Evolutionary conservation across 495 filamentous ascomycete species (phyloP), one percentile per base, ranked within the genome.

Genomic region (Pyrenula aspistea): DNA sequence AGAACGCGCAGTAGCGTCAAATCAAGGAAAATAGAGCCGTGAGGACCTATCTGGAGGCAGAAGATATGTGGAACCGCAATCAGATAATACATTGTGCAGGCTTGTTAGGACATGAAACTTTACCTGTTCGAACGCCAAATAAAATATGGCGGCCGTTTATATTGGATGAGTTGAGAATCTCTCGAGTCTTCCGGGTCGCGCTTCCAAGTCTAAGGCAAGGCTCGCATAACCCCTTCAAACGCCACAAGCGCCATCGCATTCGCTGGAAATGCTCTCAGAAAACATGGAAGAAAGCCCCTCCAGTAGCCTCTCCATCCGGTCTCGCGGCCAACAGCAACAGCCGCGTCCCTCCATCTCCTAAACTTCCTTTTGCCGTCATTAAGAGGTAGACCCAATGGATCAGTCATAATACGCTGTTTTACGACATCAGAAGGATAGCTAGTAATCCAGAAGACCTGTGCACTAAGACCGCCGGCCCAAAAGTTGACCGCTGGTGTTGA

Each of bases 391-490:
- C 85, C 92, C 59, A 98, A 71, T 1, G 84, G 81, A 67, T 96
- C 93, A 20, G 91, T 95, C 93, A 98, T 96, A 54, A 98, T 83
- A n/a, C 90, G 82, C 70, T 96, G 92, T 75, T 98, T 98, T 22
- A 98, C 87, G 12, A 96, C 92, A 65, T 98, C 93, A 25, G 83
- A 86, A 12, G 93, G 93, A 65, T 98, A 98, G 49, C 84, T 85
- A 22, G 85, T 87, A 1, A 95, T 63, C 93, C 93, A 98, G 72
- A 95, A 98, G 42, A 94, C 70, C 73, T 96, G 92, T 0, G 93
- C 92, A 25, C 83, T 87, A 53, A 96, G 73, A 1, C 93, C 93
- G 12, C 93, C 93, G 0, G 93, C 93, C 93, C 91, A 96, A 76
- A 98, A 98, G 64, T 96, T 96, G 60, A 96, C 77, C 1, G 82